phyloP scores from a whole-genome alignment of 2,329 filamentous ascomycete genomes.

The Tolypocladium pustulatum region DNA sequence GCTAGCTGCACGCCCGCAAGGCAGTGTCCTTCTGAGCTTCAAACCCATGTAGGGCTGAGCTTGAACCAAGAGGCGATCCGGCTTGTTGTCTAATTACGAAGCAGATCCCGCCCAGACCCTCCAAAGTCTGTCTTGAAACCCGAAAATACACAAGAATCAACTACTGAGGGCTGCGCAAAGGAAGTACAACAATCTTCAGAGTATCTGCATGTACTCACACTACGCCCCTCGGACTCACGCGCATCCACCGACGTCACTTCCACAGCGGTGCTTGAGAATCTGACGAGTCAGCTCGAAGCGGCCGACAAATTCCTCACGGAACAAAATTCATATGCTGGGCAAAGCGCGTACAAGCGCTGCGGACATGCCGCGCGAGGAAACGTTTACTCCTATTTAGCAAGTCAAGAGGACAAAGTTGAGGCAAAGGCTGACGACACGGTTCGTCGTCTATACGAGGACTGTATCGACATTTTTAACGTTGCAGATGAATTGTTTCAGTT shows the following conservation, averaged over 20 bases:
- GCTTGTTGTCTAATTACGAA: background rate
- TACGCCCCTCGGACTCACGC: slow-evolving; percentile 5
- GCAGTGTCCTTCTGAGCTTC: slow-evolving; percentile 13
- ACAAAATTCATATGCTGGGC: slow-evolving; percentile 14
- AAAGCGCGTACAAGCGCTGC: slow-evolving; percentile 18
- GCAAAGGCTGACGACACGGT: slow-evolving; percentile 11
- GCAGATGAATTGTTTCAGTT: slow-evolving; percentile 28
- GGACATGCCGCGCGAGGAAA: slow-evolving; percentile 10
- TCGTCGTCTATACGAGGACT: slow-evolving; percentile 18
- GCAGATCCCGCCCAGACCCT: background rate
- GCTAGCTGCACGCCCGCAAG: slow-evolving; percentile 11
- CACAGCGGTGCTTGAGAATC: slow-evolving; percentile 1
- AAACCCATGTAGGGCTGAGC: slow-evolving; percentile 9
- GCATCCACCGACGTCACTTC: background rate
- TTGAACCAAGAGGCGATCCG: background rate
- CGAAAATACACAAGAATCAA: background rate
- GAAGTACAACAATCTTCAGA: background rate
- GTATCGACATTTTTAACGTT: slow-evolving; percentile 29
- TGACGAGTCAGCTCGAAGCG: slow-evolving; percentile 13
- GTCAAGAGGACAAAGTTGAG: slow-evolving; percentile 11
- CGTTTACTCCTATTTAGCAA: slow-evolving; percentile 13
- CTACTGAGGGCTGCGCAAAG: background rate
- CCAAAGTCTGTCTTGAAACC: slow-evolving; percentile 1
- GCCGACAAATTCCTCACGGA: slow-evolving; percentile 16
- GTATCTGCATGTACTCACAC: slow-evolving; percentile 11